These are phyloP conservation scores for Lactifluus echinatus DNA, from an alignment of 768 basidiomycete genomes.

Conservation along the genomic window DNA sequence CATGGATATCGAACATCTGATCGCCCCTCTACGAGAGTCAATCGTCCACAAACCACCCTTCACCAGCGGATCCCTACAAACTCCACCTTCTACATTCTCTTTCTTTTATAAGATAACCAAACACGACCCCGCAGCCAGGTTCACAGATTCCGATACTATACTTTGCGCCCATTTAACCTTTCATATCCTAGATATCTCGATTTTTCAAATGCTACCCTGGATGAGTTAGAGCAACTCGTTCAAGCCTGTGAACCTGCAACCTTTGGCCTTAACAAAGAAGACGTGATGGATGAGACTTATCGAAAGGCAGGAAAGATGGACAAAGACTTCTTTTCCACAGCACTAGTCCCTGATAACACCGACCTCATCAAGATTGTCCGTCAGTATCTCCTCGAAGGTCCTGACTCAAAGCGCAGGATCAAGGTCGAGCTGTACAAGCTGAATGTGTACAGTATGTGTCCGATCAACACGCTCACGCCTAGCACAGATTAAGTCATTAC, in stretches of 20 bases:
- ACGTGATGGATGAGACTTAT: constrained; percentile 2
- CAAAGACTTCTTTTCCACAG: neutral
- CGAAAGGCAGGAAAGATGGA: constrained; percentile 6
- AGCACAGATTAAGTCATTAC: neutral
- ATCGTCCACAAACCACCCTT: constrained; percentile 14
- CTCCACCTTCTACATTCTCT: constrained; percentile 2
- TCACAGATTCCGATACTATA: neutral
- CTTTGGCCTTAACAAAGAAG: constrained; percentile 26
- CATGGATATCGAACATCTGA: neutral
- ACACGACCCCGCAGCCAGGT: neutral
- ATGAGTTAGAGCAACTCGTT: constrained; percentile 24
- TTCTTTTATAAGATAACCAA: constrained; percentile 15
- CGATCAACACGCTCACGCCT: neutral
- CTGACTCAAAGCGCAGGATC: neutral
- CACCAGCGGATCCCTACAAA: constrained; percentile 8
- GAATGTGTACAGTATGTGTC: constrained; percentile 2
- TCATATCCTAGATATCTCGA: neutral
- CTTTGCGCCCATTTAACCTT: neutral
- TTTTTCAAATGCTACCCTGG: constrained; percentile 6
- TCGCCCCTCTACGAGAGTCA: neutral
- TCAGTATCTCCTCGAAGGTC: constrained; percentile 3
- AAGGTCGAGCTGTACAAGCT: constrained; percentile 4
- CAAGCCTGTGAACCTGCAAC: constrained; percentile 34
- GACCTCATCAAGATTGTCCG: neutral
- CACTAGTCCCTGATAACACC: constrained; percentile 1